Conservation (phyloP, 441 rosid species). For the Euphorbia corollata region DNA sequence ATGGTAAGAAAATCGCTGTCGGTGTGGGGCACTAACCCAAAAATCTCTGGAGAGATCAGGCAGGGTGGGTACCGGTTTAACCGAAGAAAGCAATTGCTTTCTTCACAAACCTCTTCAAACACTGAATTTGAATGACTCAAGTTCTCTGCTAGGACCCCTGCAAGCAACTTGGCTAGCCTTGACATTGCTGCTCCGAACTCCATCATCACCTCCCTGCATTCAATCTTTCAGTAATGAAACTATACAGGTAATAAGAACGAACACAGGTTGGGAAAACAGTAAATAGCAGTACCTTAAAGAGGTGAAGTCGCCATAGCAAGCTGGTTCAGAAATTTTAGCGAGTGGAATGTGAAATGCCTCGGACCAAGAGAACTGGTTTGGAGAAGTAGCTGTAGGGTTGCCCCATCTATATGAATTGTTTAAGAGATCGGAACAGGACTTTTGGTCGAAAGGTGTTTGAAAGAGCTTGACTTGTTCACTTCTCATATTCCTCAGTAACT, state of each 20-base stretch:
- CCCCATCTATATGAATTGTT: conserved; percentile 65
- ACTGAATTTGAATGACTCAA: conserved; percentile 24
- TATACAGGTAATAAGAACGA: background rate
- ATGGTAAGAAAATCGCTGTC: conserved; percentile 64
- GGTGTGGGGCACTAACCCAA: conserved; percentile 59
- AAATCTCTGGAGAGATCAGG: conserved; percentile 36
- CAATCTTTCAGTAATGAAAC: background rate
- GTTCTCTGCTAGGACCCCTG: conserved; percentile 40
- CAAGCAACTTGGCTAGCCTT: conserved; percentile 43
- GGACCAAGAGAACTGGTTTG: conserved; percentile 53
- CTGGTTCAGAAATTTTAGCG: conserved; percentile 33
- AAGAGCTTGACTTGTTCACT: conserved; percentile 44
- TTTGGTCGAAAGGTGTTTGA: conserved; percentile 34
- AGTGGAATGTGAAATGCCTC: conserved; percentile 67
- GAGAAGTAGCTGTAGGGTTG: conserved; percentile 37
- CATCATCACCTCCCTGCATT: conserved; percentile 38
- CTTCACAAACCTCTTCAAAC: conserved; percentile 34
- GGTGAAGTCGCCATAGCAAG: conserved; percentile 40
- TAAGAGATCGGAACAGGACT: conserved; percentile 33
- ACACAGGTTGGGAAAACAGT: background rate
- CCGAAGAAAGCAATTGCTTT: conserved; percentile 53
- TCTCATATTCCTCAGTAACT: conserved; percentile 38
- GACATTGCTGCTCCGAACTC: conserved; percentile 50
- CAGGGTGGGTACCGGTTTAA: conserved; percentile 55
- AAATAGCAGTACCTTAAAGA: conserved; percentile 33